phyloP scores from a whole-genome alignment of 306 rosid species.

The Malus asiatica region DNA sequence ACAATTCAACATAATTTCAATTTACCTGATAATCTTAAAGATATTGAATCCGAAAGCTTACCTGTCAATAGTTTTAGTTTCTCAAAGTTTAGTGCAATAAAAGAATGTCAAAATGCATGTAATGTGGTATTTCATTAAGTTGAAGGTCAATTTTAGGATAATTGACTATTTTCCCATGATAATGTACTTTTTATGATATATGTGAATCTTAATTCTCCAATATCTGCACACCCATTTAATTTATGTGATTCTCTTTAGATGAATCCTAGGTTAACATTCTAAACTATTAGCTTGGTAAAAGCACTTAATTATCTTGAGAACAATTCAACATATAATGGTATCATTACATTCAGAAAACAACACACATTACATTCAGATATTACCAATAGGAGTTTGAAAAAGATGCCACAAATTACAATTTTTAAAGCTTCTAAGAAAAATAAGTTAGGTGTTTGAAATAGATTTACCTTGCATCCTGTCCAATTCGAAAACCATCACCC shows the following conservation, averaged over 20 bases:
- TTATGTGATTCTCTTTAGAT: not conserved
- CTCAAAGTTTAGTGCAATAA: slow-evolving; percentile 5
- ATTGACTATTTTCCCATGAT: not conserved
- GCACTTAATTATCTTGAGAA: not conserved
- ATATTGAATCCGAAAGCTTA: slow-evolving; percentile 88
- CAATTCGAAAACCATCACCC: no score
- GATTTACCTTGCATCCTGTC: no score
- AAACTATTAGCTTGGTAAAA: not conserved
- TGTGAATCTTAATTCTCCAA: not conserved
- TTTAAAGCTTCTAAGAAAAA: no score
- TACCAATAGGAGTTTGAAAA: no score
- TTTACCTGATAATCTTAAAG: slow-evolving; percentile 74
- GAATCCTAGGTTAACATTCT: not conserved
- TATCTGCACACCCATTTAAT: not conserved
- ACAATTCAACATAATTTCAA: no score
- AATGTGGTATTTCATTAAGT: slow-evolving; percentile 6
- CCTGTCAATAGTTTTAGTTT: slow-evolving; percentile 44
- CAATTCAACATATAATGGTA: not conserved
- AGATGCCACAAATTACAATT: no score
- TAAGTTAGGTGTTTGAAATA: no score
- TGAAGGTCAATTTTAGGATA: not conserved
- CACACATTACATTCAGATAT: no score
- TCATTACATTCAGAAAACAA: slow-evolving; percentile 1
- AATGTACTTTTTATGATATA: not conserved
- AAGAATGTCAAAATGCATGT: slow-evolving; percentile 2